These are phyloP conservation scores for Yamadazyma oceani DNA, from an alignment of 1,139 yeast species.

Conservation along the genomic window DNA sequence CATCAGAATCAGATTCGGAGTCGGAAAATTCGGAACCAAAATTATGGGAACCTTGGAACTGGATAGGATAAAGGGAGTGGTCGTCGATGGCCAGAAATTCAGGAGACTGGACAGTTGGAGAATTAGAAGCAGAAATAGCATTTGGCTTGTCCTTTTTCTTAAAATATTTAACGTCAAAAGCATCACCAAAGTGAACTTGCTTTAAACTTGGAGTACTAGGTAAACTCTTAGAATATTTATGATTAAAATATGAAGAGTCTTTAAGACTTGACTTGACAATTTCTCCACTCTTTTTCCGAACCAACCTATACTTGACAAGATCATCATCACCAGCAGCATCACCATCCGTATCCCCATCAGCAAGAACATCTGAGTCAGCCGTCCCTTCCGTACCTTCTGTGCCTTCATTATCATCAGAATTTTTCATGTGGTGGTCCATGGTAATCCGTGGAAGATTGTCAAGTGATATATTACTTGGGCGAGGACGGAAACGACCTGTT, in stretches of 20 bases:
- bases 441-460: too few species aligned
- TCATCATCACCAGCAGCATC: not conserved
- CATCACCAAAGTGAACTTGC: slow-evolving; percentile 75
- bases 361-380: too few species aligned
- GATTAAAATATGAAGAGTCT: slow-evolving; percentile 33
- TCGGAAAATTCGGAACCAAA: slow-evolving; percentile 15
- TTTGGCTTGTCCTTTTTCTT: slow-evolving; percentile 69
- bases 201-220: slow-evolving; percentile 76
- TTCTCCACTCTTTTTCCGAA: slow-evolving; percentile 80
- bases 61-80: too few species aligned
- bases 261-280: slow-evolving; percentile 73
- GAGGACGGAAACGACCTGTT: too few species aligned
- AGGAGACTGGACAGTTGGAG: slow-evolving; percentile 45
- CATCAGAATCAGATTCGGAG: slow-evolving; percentile 4
- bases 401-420: too few species aligned
- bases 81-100: slow-evolving; percentile 16
- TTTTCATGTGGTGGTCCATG: too few species aligned
- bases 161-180: slow-evolving; percentile 58
- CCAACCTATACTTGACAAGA: slow-evolving; percentile 26
- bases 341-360: not conserved
- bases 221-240: slow-evolving; percentile 54
- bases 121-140: slow-evolving; percentile 67
- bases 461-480: too few species aligned
- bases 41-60: slow-evolving; percentile 8
- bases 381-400: too few species aligned